phyloP scores from a whole-genome alignment of 2,329 filamentous ascomycete species.

The Ophiostoma sp. region DNA sequence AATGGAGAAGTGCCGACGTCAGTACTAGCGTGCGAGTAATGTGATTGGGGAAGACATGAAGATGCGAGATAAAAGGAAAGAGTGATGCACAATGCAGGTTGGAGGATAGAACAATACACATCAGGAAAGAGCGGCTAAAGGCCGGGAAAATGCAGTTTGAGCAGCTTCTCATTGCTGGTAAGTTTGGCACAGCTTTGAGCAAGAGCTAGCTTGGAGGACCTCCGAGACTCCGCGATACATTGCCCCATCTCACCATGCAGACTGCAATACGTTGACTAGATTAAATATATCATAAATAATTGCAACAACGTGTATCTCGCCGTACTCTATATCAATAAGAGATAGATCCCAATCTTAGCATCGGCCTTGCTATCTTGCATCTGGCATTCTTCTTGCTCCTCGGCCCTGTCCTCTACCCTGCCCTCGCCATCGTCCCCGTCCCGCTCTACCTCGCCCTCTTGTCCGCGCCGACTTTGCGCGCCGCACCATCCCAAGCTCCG shows the following conservation, averaged over 20 bases:
- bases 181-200: neutral
- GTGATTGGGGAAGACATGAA: neutral
- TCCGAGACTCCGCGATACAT: slow-evolving; percentile 2
- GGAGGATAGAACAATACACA: neutral
- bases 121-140: slow-evolving; percentile 14
- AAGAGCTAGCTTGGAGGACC: neutral
- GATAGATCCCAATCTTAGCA: neutral
- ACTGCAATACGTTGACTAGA: neutral
- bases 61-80: neutral
- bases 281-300: neutral
- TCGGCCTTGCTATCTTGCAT: neutral
- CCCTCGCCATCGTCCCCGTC: neutral
- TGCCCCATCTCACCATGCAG: neutral
- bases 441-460: neutral
- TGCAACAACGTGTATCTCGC: neutral
- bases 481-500: slow-evolving; percentile 1
- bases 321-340: neutral
- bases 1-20: neutral
- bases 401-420: neutral
- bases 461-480: neutral
- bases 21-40: neutral
- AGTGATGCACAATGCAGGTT: neutral
- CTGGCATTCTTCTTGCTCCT: neutral
- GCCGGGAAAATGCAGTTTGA: neutral
- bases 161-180: neutral